Evolutionary conservation across 306 rosid genomes (phyloP), one percentile per base, ranked within the genome.

Genomic region (Potentilla sterilis): DNA sequence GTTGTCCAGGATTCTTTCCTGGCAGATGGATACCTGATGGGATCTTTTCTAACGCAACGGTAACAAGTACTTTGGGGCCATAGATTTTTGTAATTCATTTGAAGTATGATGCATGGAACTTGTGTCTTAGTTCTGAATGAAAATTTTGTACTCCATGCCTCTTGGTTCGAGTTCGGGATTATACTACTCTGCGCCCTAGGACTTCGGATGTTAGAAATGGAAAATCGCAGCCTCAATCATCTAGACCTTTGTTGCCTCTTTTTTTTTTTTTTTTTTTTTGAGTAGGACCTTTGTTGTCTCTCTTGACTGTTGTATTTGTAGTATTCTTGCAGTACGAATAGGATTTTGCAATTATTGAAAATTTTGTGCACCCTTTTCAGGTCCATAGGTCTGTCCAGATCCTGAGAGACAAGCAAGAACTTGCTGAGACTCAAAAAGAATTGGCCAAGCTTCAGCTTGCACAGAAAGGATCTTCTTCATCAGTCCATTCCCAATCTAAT

Each of bases 331-430:
- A 11, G 43, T 62, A 61, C 41, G 44, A 46, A 14, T 57, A 48
- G 4, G 10, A 38, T 32, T 57, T 54, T 7, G 3, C 73, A 21
- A 1, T 38, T 18, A 13, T 24, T 75, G 18, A 46, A 28, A 55
- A 35, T 43, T 35, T 44, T 13, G 3, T 28, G 40, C 80, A 70
- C 72, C 63, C 51, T 14, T 59, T 86, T 84, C 82, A 96, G 99
- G 99, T 96, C 74, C 98, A 92, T 84, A 82, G 99, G 87, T 90
- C 99, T 74, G 97, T 92, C 54, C 99, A 96, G 86, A 90, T 96
- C 75, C 77, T 96, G 72, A 85, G 97, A 83, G 99, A 96, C 90
- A 96, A 92, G 79, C 99, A 96, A 85, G 99, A 96, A 79, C 91
- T 96, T 38, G 93, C 93, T 32, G 99, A 96, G 62, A 83, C 99